Percentiles rank a stretch among this genome's conserved stretches.
phyloP scores from a whole-genome alignment of 257 asterid genomes.

The Handroanthus guayacan region DNA sequence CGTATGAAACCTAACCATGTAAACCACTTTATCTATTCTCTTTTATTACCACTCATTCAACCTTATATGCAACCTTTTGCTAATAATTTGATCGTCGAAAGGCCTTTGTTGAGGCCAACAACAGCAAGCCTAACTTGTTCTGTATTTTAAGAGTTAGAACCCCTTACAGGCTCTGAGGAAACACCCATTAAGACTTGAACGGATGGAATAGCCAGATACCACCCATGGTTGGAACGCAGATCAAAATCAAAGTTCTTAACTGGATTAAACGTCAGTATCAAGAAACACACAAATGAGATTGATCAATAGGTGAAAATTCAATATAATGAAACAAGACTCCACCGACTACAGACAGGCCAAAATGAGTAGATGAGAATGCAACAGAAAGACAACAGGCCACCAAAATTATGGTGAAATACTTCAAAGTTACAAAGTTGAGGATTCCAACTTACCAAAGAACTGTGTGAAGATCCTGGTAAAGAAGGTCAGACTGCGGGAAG shows the following conservation, averaged over 20 bases:
- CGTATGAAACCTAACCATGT: too few species aligned
- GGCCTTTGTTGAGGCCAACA: too few species aligned
- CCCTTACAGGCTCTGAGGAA: too few species aligned
- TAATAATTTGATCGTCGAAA: too few species aligned
- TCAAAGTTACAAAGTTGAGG: background rate
- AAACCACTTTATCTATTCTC: too few species aligned
- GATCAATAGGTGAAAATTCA: background rate
- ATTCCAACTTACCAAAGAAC: constrained; percentile 69
- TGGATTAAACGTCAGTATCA: background rate
- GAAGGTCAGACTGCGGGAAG: constrained; percentile 85
- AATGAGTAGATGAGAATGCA: background rate
- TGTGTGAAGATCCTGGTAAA: constrained; percentile 96
- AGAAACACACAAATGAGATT: background rate
- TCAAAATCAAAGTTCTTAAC: background rate
- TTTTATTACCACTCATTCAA: too few species aligned
- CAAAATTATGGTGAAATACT: background rate
- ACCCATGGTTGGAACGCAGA: too few species aligned
- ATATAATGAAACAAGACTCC: background rate
- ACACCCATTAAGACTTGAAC: too few species aligned
- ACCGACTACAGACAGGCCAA: background rate
- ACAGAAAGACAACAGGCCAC: background rate
- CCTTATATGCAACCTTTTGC: too few species aligned
- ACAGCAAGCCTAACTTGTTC: too few species aligned
- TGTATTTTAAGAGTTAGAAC: too few species aligned
- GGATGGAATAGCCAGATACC: too few species aligned